Conservation (phyloP, 2,329 filamentous ascomycete species). For the Aspergillus pseudonomiae region DNA sequence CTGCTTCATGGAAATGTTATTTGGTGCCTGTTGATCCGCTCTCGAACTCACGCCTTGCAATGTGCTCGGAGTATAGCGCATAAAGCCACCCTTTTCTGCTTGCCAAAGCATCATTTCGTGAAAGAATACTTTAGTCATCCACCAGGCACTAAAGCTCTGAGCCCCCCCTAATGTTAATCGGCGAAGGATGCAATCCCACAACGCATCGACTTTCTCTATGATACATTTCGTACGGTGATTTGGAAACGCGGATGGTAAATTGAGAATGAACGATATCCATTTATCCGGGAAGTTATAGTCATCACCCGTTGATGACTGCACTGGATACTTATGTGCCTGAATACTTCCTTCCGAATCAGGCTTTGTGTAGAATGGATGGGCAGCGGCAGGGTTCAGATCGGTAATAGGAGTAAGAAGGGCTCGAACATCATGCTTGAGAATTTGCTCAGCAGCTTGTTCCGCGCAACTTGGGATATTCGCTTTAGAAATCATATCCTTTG, state of each 20-base stretch:
- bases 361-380: constrained; percentile 37
- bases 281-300: constrained; percentile 54
- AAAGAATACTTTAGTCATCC: constrained; percentile 88
- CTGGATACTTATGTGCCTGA: constrained; percentile 38
- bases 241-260: constrained; percentile 42
- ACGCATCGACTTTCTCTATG: constrained; percentile 46
- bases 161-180: constrained; percentile 49
- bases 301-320: constrained; percentile 39
- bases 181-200: constrained; percentile 49
- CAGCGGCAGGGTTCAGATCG: constrained; percentile 32
- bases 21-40: constrained; percentile 26
- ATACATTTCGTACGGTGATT: constrained; percentile 49
- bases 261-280: constrained; percentile 50
- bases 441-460: constrained; percentile 37
- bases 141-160: constrained; percentile 53
- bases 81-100: constrained; percentile 86
- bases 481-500: constrained; percentile 43
- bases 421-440: constrained; percentile 49
- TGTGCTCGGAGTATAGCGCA: constrained; percentile 56
- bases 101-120: constrained; percentile 93
- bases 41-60: constrained; percentile 32
- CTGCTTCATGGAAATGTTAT: constrained; percentile 27
- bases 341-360: constrained; percentile 37
- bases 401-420: constrained; percentile 46
- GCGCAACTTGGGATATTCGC: constrained; percentile 46